phyloP scores from a whole-genome alignment of 495 filamentous ascomycete genomes.

The Aspergillus haitiensis region DNA sequence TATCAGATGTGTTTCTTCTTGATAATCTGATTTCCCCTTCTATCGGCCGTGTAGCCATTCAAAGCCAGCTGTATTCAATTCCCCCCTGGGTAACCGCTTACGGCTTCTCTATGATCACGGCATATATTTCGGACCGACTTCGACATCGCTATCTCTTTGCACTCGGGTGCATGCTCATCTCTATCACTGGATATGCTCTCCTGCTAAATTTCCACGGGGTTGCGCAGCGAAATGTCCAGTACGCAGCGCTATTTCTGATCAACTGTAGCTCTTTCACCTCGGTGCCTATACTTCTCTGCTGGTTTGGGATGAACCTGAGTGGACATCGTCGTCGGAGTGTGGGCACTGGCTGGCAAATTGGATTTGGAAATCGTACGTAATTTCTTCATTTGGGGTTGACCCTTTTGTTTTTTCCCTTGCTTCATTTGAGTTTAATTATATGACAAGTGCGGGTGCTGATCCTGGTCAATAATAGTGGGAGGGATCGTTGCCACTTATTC shows the following conservation, averaged over 20 bases:
- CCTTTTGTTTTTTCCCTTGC: not conserved
- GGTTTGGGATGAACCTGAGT: slow-evolving; percentile 85
- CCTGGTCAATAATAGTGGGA: slow-evolving; percentile 40
- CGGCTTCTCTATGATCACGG: slow-evolving; percentile 68
- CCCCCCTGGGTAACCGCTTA: slow-evolving; percentile 80
- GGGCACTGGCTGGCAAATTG: slow-evolving; percentile 78
- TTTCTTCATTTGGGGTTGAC: no score
- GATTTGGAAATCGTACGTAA: slow-evolving; percentile 71
- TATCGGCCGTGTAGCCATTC: slow-evolving; percentile 45
- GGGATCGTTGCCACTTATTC: slow-evolving; percentile 82
- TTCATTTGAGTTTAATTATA: not conserved
- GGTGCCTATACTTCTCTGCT: slow-evolving; percentile 75
- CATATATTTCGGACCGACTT: slow-evolving; percentile 64
- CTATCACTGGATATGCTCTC: slow-evolving; percentile 65
- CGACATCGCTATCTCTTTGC: slow-evolving; percentile 77
- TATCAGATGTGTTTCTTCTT: not conserved
- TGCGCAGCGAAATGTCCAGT: slow-evolving; percentile 56
- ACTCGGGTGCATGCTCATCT: slow-evolving; percentile 54
- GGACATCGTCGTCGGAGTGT: slow-evolving; percentile 76
- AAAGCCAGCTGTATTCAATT: slow-evolving; percentile 76
- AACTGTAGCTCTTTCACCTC: slow-evolving; percentile 57
- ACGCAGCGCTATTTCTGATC: slow-evolving; percentile 67
- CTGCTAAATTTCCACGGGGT: slow-evolving; percentile 58
- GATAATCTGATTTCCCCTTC: not conserved
- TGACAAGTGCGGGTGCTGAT: not conserved